Percentiles rank a stretch among this genome's conserved stretches.
Evolutionary conservation across 177 flowering plant species (phyloP).

Genomic region (Vitis hybrid): DNA sequence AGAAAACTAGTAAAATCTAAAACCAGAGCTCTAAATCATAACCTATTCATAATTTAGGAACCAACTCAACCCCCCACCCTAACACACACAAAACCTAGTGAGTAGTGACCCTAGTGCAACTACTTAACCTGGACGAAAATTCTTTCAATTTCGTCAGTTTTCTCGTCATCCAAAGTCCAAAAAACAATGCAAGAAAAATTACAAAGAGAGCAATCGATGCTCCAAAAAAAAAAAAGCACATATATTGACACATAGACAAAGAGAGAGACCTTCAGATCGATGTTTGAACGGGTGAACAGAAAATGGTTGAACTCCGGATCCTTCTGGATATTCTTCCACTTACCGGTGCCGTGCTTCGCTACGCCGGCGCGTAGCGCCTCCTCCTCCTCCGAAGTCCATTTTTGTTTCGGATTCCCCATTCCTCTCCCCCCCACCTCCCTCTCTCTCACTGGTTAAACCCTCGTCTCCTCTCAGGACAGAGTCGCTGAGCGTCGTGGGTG

Average conservation of each 20-base stretch:
- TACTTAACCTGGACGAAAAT: no score
- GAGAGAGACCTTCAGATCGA: conserved; percentile 62
- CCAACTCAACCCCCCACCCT: no score
- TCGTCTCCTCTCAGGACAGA: neutral
- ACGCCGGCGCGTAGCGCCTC: conserved; percentile 73
- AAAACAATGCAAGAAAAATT: no score
- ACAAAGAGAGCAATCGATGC: neutral
- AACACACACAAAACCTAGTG: no score
- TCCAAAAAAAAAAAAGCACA: neutral
- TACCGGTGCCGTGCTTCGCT: conserved; percentile 73
- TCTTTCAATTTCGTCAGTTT: no score
- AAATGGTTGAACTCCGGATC: conserved; percentile 73
- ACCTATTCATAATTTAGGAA: no score
- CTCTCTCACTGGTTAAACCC: neutral
- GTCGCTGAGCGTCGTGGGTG: no score
- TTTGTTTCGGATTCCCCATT: conserved; percentile 35
- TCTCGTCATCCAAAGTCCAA: no score
- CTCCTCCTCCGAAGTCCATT: conserved; percentile 52
- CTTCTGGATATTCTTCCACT: conserved; percentile 72
- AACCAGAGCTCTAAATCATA: no score
- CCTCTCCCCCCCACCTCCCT: neutral
- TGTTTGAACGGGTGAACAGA: conserved; percentile 68
- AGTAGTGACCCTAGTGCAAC: no score
- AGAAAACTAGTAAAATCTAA: no score
- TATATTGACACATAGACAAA: neutral